Evolutionary conservation across 192 early-diverging fungal species (phyloP).

Genomic region (Rhizophagus clarus): DNA sequence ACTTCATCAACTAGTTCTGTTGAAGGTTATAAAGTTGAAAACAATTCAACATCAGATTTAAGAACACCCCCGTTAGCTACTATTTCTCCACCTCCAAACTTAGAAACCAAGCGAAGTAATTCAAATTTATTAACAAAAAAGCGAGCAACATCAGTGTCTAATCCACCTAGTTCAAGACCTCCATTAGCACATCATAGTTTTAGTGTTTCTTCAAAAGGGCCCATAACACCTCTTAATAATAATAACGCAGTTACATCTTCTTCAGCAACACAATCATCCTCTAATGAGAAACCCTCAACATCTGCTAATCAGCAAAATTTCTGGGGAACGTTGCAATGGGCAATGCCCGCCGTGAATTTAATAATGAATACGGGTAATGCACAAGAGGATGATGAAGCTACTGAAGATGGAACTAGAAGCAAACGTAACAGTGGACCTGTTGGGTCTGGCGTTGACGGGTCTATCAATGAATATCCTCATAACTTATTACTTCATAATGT

Average conservation of each 20-base stretch:
- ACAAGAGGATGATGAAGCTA: not conserved
- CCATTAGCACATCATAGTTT: not conserved
- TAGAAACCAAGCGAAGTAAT: not conserved
- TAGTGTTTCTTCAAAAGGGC: not conserved
- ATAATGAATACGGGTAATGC: constrained; percentile 17
- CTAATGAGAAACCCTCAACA: constrained; percentile 4
- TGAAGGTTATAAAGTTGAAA: constrained; percentile 23
- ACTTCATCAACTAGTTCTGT: constrained; percentile 11
- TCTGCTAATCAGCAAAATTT: constrained; percentile 8
- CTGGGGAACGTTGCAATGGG: constrained; percentile 20
- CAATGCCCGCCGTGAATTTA: constrained; percentile 21
- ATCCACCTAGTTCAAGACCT: not conserved
- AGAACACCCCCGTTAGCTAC: not conserved
- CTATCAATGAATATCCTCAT: constrained; percentile 12
- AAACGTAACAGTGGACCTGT: not conserved
- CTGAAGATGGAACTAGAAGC: not conserved
- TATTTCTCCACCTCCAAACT: not conserved
- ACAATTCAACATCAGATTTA: not conserved
- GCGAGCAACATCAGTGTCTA: not conserved
- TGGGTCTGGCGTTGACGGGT: constrained; percentile 5
- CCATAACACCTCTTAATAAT: not conserved
- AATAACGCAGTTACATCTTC: not conserved
- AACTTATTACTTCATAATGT: constrained; percentile 7
- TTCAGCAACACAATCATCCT: not conserved
- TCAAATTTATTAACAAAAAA: not conserved